Base-by-base conservation (phyloP, 352 stramenopile species). In the Globisporangium emineosum region DNA sequence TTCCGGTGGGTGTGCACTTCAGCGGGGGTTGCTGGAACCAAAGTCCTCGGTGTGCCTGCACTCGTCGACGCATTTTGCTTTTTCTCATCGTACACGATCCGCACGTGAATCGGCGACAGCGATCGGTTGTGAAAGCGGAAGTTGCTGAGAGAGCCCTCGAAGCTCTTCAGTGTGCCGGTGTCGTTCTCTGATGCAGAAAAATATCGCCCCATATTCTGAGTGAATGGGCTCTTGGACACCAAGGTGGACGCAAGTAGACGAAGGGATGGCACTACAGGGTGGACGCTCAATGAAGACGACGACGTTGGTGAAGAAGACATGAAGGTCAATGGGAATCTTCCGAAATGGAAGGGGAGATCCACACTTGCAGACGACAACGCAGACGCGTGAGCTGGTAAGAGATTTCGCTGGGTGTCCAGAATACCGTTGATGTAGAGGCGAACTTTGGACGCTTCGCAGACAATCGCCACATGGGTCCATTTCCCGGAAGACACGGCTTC, bases 101-200 rank as follows among this genome's bases (percentile, higher is more conserved):
- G 86, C 13, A 97, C 89, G 64, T 98, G 93, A 60, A 98, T 98
- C 5, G 92, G 88, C 13, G 89, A 97, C 19, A 98, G 58, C 15
- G 91, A 86, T 1, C 93, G 84, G 52, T 91, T 94, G 59, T 97
- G 94, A 40, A 94, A 97, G 4, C 90, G 87, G 27, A 97, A 89
- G 40, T 96, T 85, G 29, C 81, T 79, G 35, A 98, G 62, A 57
- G 83, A 81, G 0, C 93, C 93, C 33, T 97, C 76, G 57, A 98
- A 93, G 13, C 79, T 86, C 40, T 66, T 45, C 25, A 83, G 72
- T 65, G 3, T 21, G 21, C 2, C 33, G 15, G 27, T 23, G 9
- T 21, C 51, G 3, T 8, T 27, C 30, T 57, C 29, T 19, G 29
- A 29, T 27, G 19, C 29, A 32, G 13, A 54, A 27, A 27, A 54